phyloP scores from a whole-genome alignment of 805 yeast genomes.

The Monosporozyma servazzii region DNA sequence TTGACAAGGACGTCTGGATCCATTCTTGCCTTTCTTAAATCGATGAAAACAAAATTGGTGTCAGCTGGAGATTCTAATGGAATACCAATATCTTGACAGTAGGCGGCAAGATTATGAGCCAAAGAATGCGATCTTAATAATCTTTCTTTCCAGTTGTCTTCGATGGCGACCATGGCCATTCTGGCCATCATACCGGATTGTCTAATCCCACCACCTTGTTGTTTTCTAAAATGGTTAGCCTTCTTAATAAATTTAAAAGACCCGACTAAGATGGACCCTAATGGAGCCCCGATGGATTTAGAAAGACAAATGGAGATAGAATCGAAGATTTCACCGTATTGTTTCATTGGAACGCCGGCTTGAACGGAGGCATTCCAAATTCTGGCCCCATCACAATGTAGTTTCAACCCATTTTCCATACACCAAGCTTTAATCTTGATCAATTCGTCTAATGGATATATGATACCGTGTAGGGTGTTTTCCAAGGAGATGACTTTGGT shows the following conservation, averaged over 20 bases:
- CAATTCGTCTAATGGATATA: conserved; percentile 74
- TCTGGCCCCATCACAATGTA: conserved; percentile 95
- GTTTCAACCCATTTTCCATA: conserved; percentile 41
- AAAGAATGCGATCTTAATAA: conserved; percentile 39
- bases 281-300: conserved; percentile 87
- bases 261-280: conserved; percentile 83
- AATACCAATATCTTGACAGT: conserved; percentile 46
- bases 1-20: conserved; percentile 46
- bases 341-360: conserved; percentile 49
- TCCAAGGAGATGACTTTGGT: conserved; percentile 78
- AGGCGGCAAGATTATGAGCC: conserved; percentile 44
- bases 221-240: conserved; percentile 82
- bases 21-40: conserved; percentile 44
- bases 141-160: conserved; percentile 55
- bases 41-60: conserved; percentile 76
- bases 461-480: conserved; percentile 77
- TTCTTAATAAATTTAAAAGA: conserved; percentile 45
- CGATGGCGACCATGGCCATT: conserved; percentile 74
- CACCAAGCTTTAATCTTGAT: conserved; percentile 64
- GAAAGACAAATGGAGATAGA: conserved; percentile 85
- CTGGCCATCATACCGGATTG: conserved; percentile 75
- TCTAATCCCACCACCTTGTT: conserved; percentile 88
- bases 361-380: conserved; percentile 82
- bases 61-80: conserved; percentile 65
- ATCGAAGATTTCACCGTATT: conserved; percentile 72